Conservation (phyloP, 768 basidiomycete genomes). For the Hygrophorus russula region DNA sequence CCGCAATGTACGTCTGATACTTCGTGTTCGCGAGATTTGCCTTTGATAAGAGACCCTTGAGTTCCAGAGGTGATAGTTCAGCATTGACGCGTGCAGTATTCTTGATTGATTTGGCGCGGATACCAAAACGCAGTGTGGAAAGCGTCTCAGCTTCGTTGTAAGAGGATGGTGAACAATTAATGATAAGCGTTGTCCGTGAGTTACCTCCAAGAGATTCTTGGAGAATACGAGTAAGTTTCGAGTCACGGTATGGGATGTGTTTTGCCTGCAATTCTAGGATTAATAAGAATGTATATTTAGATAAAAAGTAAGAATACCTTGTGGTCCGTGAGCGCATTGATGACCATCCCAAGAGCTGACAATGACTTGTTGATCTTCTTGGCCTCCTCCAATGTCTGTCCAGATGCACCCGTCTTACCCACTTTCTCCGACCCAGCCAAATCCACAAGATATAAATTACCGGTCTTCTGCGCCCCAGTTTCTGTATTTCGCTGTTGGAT, state of each 20-base stretch:
- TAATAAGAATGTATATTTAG: slow-evolving; percentile 2
- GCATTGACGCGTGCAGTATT: slow-evolving; percentile 98
- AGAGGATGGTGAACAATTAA: slow-evolving; percentile 96
- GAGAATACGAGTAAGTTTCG: slow-evolving; percentile 95
- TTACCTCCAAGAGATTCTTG: slow-evolving; percentile 98
- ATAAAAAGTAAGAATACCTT: slow-evolving; percentile 45
- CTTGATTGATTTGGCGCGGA: slow-evolving; percentile 99
- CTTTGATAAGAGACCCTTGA: slow-evolving; percentile 86
- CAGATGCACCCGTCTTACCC: slow-evolving; percentile 97
- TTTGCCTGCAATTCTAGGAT: slow-evolving; percentile 49
- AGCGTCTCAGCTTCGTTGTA: slow-evolving; percentile 97
- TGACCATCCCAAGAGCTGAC: slow-evolving; percentile 98
- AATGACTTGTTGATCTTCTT: slow-evolving; percentile 99
- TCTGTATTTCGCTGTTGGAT: slow-evolving; percentile 97
- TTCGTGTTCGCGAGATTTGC: slow-evolving; percentile 77
- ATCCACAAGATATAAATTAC: slow-evolving; percentile 95
- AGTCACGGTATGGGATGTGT: slow-evolving; percentile 97
- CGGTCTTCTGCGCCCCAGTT: slow-evolving; percentile 90
- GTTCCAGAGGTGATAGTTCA: slow-evolving; percentile 90
- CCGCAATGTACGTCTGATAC: slow-evolving; percentile 77
- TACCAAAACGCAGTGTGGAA: slow-evolving; percentile 96
- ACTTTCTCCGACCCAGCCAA: slow-evolving; percentile 98
- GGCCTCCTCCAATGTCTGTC: slow-evolving; percentile 97
- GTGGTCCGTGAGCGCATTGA: slow-evolving; percentile 92
- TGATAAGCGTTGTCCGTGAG: slow-evolving; percentile 93